These are phyloP conservation scores for Rossbeevera mucosa DNA, from an alignment of 768 basidiomycete species.

Conservation along the genomic window DNA sequence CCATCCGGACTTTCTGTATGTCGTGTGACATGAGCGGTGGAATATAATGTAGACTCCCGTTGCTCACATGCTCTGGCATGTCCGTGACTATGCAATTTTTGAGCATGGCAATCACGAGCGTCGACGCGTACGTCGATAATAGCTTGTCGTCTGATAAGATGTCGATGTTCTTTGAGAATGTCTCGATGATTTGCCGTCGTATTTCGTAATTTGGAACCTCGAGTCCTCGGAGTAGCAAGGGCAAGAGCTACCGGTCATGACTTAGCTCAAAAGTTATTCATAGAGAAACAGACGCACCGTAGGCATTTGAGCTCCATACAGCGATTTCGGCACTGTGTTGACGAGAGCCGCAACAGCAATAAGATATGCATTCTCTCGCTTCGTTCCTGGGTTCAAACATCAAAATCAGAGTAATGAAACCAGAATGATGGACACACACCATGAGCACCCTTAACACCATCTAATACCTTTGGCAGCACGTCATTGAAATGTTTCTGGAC, in stretches of 20 bases:
- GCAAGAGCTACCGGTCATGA: slow-evolving; percentile 63
- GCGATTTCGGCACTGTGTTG: slow-evolving; percentile 68
- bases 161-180: slow-evolving; percentile 65
- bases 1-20: slow-evolving; percentile 64
- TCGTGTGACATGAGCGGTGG: neutral
- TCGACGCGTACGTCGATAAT: slow-evolving; percentile 65
- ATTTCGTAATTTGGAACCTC: slow-evolving; percentile 70
- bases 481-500: slow-evolving; percentile 70
- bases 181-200: slow-evolving; percentile 76
- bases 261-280: neutral
- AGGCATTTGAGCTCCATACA: slow-evolving; percentile 68
- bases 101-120: slow-evolving; percentile 68
- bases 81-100: slow-evolving; percentile 50
- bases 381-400: slow-evolving; percentile 36
- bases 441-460: slow-evolving; percentile 51
- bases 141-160: slow-evolving; percentile 47
- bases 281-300: slow-evolving; percentile 35
- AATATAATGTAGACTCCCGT: neutral
- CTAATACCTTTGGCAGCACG: slow-evolving; percentile 71
- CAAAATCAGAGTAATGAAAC: neutral
- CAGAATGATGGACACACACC: slow-evolving; percentile 37
- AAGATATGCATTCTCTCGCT: slow-evolving; percentile 63
- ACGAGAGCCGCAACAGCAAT: slow-evolving; percentile 82
- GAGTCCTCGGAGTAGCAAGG: slow-evolving; percentile 81
- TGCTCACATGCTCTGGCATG: slow-evolving; percentile 53